These are phyloP conservation scores for Sarcomyxa edulis DNA, from an alignment of 768 basidiomycete species.

Conservation along the genomic window DNA sequence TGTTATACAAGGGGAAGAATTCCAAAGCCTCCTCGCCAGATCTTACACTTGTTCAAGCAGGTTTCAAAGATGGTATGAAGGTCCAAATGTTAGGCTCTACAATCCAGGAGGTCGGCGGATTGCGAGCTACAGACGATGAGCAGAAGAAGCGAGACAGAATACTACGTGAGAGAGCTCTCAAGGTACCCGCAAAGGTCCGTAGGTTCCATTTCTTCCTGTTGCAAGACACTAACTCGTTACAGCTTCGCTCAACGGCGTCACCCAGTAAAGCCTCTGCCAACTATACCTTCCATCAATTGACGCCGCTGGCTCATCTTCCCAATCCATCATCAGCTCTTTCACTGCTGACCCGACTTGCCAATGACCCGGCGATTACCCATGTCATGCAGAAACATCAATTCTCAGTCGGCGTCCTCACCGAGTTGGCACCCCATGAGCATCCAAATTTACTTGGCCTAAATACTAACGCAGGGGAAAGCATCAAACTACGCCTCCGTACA, in stretches of 20 bases:
- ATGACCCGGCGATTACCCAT: slow-evolving; percentile 67
- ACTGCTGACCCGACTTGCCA: slow-evolving; percentile 51
- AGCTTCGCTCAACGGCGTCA: slow-evolving; percentile 55
- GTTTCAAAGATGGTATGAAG: slow-evolving; percentile 62
- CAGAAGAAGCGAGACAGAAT: slow-evolving; percentile 53
- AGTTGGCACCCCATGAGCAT: slow-evolving; percentile 75
- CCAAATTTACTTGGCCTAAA: slow-evolving; percentile 69
- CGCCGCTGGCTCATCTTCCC: slow-evolving; percentile 60
- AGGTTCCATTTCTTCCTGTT: not conserved
- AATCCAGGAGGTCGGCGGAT: slow-evolving; percentile 43
- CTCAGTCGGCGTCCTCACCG: slow-evolving; percentile 64
- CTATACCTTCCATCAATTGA: slow-evolving; percentile 62
- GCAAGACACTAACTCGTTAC: slow-evolving; percentile 1
- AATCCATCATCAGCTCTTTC: slow-evolving; percentile 50
- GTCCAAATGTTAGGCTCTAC: slow-evolving; percentile 72
- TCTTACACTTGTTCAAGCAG: slow-evolving; percentile 32
- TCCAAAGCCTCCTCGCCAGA: slow-evolving; percentile 21
- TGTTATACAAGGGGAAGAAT: slow-evolving; percentile 68
- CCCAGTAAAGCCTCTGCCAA: slow-evolving; percentile 29
- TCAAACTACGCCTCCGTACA: slow-evolving; percentile 67
- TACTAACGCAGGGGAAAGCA: slow-evolving; percentile 51
- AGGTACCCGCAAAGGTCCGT: slow-evolving; percentile 51
- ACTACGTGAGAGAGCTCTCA: slow-evolving; percentile 51
- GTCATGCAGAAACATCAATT: slow-evolving; percentile 70
- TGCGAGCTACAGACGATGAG: slow-evolving; percentile 55